Percentiles rank a stretch among this genome's conserved stretches.
These are phyloP conservation scores for Cutaneotrichosporon sp. DNA, from an alignment of 1,284 basidiomycete genomes.

Conservation along the genomic window DNA sequence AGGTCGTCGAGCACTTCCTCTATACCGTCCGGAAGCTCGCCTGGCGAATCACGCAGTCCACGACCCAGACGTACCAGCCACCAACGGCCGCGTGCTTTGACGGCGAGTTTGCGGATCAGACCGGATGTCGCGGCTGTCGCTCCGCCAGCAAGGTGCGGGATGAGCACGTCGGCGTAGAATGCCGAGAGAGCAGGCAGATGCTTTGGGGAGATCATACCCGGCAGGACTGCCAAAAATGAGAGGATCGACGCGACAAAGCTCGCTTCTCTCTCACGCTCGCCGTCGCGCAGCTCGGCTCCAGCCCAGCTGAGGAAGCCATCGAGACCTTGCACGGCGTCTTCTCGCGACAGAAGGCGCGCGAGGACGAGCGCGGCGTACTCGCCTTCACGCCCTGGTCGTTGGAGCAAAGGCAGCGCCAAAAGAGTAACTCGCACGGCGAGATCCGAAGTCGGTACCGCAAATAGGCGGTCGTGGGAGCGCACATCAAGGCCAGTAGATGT, in stretches of 20 bases:
- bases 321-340: slow-evolving; percentile 35
- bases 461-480: slow-evolving; percentile 64
- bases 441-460: slow-evolving; percentile 57
- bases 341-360: slow-evolving; percentile 42
- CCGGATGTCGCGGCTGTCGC: slow-evolving; percentile 37
- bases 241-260: slow-evolving; percentile 34
- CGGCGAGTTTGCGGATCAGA: slow-evolving; percentile 41
- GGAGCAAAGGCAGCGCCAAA: slow-evolving; percentile 34
- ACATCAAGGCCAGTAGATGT: slow-evolving; percentile 53
- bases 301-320: slow-evolving; percentile 38
- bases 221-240: slow-evolving; percentile 37
- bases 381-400: slow-evolving; percentile 43
- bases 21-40: slow-evolving; percentile 75
- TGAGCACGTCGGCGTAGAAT: slow-evolving; percentile 29
- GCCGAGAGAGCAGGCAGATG: slow-evolving; percentile 33
- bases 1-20: slow-evolving; percentile 71
- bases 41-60: slow-evolving; percentile 37
- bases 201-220: slow-evolving; percentile 27
- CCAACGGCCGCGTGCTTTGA: slow-evolving; percentile 45
- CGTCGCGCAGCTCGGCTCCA: slow-evolving; percentile 28
- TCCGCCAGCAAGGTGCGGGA: slow-evolving; percentile 38
- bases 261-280: slow-evolving; percentile 36
- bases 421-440: slow-evolving; percentile 55
- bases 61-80: slow-evolving; percentile 38
- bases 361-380: slow-evolving; percentile 43